A percentile compares a stretch with the other conserved stretches of the same genome.
Conservation (phyloP, 2,329 filamentous ascomycete species). For the Dothideomycetes sp. region DNA sequence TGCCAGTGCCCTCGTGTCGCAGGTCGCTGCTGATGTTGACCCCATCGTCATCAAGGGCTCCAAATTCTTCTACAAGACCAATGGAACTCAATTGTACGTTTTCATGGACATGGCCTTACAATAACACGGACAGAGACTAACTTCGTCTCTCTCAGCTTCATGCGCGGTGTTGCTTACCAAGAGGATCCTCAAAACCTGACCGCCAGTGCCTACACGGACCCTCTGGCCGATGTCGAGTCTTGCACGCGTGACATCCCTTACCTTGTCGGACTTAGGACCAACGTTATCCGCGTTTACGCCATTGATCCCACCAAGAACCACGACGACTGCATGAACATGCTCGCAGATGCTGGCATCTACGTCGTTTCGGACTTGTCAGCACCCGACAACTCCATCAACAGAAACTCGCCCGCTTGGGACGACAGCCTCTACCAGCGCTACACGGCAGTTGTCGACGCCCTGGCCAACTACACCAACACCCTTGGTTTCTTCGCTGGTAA, state of each 20-base stretch:
- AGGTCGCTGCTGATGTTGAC: constrained; percentile 48
- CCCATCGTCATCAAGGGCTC: constrained; percentile 65
- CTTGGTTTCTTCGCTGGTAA: constrained; percentile 98
- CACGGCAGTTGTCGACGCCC: constrained; percentile 69
- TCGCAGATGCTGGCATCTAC: constrained; percentile 84
- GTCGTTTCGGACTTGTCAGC: constrained; percentile 85
- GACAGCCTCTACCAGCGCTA: constrained; percentile 71
- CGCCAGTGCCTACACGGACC: constrained; percentile 63
- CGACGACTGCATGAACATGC: constrained; percentile 70
- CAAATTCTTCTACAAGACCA: constrained; percentile 85
- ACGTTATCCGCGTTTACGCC: constrained; percentile 91
- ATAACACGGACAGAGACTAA: neutral
- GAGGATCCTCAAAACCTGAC: constrained; percentile 49
- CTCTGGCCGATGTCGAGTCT: constrained; percentile 59
- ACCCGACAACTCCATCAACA: constrained; percentile 75
- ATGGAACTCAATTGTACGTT: constrained; percentile 60
- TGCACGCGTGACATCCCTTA: constrained; percentile 84
- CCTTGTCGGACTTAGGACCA: constrained; percentile 70
- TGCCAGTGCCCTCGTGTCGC: constrained; percentile 43
- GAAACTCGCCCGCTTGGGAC: constrained; percentile 70
- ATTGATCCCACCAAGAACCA: constrained; percentile 75
- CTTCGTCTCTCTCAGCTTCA: constrained; percentile 47
- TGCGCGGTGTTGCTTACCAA: constrained; percentile 94
- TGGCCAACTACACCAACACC: constrained; percentile 78
- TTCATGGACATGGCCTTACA: neutral